Evolutionary conservation across 1,284 basidiomycete genomes (phyloP).

Genomic region (Naganishia albida): DNA sequence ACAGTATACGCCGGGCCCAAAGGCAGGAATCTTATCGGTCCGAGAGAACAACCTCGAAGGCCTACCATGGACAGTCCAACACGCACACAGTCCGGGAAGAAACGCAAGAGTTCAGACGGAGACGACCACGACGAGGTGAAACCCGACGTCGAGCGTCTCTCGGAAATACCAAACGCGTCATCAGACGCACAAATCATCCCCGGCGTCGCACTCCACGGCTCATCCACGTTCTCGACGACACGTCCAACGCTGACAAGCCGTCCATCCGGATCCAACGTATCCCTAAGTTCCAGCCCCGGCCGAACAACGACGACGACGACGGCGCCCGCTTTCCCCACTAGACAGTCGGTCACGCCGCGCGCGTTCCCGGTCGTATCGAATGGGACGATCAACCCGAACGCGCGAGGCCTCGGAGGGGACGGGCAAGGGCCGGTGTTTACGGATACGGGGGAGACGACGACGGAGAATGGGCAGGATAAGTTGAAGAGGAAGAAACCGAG

Average conservation of each 20-base stretch:
- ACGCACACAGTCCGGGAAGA: background rate
- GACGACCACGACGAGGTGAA: conserved; percentile 8
- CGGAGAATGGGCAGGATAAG: conserved; percentile 18
- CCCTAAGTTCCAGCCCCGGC: conserved; percentile 8
- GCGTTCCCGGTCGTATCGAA: background rate
- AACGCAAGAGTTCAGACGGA: conserved; percentile 8
- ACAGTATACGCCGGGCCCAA: background rate
- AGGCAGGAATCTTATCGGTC: too few relatives aligned
- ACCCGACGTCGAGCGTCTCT: conserved; percentile 4
- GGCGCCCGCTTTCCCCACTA: too few relatives aligned
- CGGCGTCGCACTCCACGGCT: conserved; percentile 15
- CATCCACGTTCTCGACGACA: background rate
- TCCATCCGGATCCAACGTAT: conserved; percentile 20
- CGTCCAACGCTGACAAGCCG: conserved; percentile 5
- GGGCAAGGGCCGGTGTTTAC: background rate
- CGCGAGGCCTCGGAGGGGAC: conserved; percentile 15
- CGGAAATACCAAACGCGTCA: conserved; percentile 1
- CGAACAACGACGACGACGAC: background rate
- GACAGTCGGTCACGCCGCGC: conserved; percentile 6
- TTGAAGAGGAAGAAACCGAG: conserved; percentile 51
- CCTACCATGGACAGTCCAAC: background rate
- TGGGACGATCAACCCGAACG: conserved; percentile 25
- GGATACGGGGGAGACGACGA: background rate
- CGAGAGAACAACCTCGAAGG: too few relatives aligned
- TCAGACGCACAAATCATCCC: conserved; percentile 18